A percentile compares a stretch with the other conserved stretches of the same genome.
Conservation (phyloP, 164 flowering plant species). For the Magnolia sinica region DNA sequence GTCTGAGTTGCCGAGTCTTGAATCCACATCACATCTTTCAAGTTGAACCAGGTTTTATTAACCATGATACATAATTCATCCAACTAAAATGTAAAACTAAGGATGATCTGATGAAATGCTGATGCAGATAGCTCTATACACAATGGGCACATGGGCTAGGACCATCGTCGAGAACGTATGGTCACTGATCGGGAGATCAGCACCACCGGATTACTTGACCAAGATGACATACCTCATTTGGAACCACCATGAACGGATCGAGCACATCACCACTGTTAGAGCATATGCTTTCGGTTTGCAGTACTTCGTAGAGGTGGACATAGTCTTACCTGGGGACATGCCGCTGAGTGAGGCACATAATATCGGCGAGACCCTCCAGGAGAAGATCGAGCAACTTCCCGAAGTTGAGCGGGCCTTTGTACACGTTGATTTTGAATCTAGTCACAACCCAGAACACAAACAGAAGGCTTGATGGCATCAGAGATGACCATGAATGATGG, state of each 20-base stretch:
- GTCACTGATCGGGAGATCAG: constrained; percentile 71
- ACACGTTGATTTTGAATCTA: constrained; percentile 73
- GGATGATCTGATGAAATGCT: neutral
- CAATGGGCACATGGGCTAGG: constrained; percentile 70
- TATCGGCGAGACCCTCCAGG: constrained; percentile 79
- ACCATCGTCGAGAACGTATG: constrained; percentile 70
- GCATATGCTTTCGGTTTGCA: constrained; percentile 76
- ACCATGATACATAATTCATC: neutral
- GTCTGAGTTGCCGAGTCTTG: too few relatives aligned
- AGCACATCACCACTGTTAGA: constrained; percentile 85
- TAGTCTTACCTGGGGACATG: constrained; percentile 76
- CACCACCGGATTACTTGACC: constrained; percentile 71
- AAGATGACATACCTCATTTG: constrained; percentile 75
- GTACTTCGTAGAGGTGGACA: constrained; percentile 90
- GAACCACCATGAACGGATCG: constrained; percentile 75
- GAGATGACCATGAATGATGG: too few relatives aligned
- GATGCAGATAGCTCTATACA: constrained; percentile 76
- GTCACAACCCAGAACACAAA: constrained; percentile 76
- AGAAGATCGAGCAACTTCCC: constrained; percentile 73
- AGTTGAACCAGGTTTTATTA: neutral
- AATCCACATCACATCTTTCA: too few relatives aligned
- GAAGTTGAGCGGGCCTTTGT: constrained; percentile 87
- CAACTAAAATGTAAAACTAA: neutral
- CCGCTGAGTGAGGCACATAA: constrained; percentile 58
- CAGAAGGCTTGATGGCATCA: constrained; percentile 19